These are phyloP conservation scores for Pseudonitzschia multiseries DNA, from an alignment of 108 stramenopile genomes.

Conservation along the genomic window DNA sequence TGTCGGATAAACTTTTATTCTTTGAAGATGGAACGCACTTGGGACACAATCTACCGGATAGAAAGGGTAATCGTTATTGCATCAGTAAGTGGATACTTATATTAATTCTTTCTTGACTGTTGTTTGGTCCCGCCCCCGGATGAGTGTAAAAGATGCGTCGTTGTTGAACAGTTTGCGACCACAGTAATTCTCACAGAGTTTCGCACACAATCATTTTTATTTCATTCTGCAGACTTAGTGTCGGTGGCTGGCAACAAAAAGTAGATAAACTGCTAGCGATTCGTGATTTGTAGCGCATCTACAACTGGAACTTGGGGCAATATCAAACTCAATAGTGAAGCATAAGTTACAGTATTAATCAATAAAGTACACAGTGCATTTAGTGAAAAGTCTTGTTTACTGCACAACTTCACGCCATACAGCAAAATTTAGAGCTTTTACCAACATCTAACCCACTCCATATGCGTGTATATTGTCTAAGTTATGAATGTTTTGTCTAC, in stretches of 20 bases:
- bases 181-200: neutral
- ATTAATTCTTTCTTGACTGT: neutral
- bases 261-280: neutral
- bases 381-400: too few relatives aligned
- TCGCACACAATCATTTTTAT: neutral
- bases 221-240: slow-evolving; percentile 5
- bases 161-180: too few relatives aligned
- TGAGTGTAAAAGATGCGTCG: neutral
- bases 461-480: too few relatives aligned
- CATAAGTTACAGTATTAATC: too few relatives aligned
- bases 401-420: too few relatives aligned
- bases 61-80: slow-evolving; percentile 16
- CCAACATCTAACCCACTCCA: too few relatives aligned
- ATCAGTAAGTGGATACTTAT: slow-evolving; percentile 12
- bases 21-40: slow-evolving; percentile 33
- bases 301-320: too few relatives aligned
- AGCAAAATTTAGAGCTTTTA: too few relatives aligned
- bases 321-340: too few relatives aligned
- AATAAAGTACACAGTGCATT: too few relatives aligned
- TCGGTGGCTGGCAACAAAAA: slow-evolving; percentile 17
- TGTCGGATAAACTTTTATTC: neutral
- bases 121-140: neutral
- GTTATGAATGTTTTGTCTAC: too few relatives aligned
- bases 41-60: slow-evolving; percentile 67
- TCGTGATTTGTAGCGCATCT: neutral